Conservation (phyloP, 768 basidiomycete species). For the Albatrellus ellisii region DNA sequence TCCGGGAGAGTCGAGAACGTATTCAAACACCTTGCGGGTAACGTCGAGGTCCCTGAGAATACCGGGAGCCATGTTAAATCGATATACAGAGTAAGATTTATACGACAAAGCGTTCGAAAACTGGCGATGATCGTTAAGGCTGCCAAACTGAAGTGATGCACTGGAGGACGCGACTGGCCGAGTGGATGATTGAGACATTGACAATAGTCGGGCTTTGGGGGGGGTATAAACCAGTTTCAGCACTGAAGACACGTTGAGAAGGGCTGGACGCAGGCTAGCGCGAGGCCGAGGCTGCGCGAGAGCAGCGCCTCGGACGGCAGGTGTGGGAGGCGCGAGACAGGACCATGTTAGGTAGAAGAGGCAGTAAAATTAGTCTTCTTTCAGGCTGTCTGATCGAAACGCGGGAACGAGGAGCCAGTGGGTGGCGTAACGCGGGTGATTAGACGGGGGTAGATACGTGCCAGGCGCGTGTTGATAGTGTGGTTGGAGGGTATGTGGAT, state of each 20-base stretch:
- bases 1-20: slow-evolving; percentile 40
- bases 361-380: neutral
- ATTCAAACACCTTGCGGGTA: slow-evolving; percentile 36
- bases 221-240: slow-evolving; percentile 10
- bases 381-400: slow-evolving; percentile 1
- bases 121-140: slow-evolving; percentile 4
- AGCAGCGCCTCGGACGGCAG: neutral
- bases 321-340: neutral
- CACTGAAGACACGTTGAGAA: slow-evolving; percentile 13
- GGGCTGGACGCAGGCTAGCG: slow-evolving; percentile 9
- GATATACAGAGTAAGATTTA: slow-evolving; percentile 30
- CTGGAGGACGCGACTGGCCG: slow-evolving; percentile 4
- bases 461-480: too few relatives aligned
- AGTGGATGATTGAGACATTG: slow-evolving; percentile 8
- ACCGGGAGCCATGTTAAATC: slow-evolving; percentile 36
- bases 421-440: neutral
- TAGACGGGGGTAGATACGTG: neutral
- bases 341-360: neutral
- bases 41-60: slow-evolving; percentile 55
- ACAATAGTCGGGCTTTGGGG: slow-evolving; percentile 8
- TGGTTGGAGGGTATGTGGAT: slow-evolving; percentile 4
- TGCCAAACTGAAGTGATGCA: slow-evolving; percentile 15
- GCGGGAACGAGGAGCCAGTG: neutral
- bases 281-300: neutral
- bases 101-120: slow-evolving; percentile 15